A percentile compares a stretch with the other conserved stretches of the same genome.
These are phyloP conservation scores for Margaritispora aquatica DNA, from an alignment of 495 filamentous ascomycete species.

Conservation along the genomic window DNA sequence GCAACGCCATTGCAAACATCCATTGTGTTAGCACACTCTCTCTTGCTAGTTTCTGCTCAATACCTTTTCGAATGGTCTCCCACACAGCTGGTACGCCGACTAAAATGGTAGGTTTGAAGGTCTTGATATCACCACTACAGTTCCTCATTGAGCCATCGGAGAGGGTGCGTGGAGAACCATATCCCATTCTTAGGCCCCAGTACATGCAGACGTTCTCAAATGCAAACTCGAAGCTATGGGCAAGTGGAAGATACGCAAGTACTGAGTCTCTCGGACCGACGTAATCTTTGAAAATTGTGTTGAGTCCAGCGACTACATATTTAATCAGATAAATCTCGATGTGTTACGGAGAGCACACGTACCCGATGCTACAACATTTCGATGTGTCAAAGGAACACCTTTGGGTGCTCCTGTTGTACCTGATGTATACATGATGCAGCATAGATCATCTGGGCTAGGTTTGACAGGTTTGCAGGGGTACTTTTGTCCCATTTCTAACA, in stretches of 20 bases:
- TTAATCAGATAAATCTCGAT: neutral
- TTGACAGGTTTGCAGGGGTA: constrained; percentile 74
- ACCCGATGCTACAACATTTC: constrained; percentile 80
- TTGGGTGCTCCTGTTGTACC: constrained; percentile 92
- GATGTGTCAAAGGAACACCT: constrained; percentile 86
- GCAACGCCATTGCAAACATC: constrained; percentile 84
- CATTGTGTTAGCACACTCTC: constrained; percentile 61
- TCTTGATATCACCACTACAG: constrained; percentile 88
- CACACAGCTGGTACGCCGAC: constrained; percentile 94
- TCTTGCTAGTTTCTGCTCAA: constrained; percentile 73
- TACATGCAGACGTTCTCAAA: constrained; percentile 88
- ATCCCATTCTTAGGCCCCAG: constrained; percentile 89
- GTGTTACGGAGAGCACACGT: too few species aligned
- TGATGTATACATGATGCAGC: constrained; percentile 98
- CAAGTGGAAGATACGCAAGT: constrained; percentile 85
- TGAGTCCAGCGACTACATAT: constrained; percentile 71
- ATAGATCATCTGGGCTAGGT: constrained; percentile 76
- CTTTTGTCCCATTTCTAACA: constrained; percentile 71
- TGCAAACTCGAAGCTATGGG: constrained; percentile 93
- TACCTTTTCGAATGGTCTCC: constrained; percentile 96
- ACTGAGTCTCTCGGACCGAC: constrained; percentile 78
- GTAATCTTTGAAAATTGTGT: constrained; percentile 72
- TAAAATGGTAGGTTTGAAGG: constrained; percentile 83
- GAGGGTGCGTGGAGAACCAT: constrained; percentile 58
- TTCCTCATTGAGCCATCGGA: constrained; percentile 83